phyloP scores from a whole-genome alignment of 768 basidiomycete species.

The Serendipita indica region DNA sequence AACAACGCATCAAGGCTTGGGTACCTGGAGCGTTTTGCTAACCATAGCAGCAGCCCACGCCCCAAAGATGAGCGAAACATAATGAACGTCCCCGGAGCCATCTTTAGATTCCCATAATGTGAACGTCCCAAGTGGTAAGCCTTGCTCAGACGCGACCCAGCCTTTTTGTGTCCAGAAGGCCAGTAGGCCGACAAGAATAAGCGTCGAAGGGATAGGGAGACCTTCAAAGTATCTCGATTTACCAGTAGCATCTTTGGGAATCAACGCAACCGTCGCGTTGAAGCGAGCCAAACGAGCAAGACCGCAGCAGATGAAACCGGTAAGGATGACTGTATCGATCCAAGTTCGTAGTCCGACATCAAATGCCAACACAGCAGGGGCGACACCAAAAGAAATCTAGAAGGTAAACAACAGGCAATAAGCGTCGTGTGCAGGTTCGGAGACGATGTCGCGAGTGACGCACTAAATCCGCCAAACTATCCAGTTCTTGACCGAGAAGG shows the following conservation, averaged over 20 bases:
- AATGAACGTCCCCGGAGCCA: constrained; percentile 73
- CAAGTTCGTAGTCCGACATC: constrained; percentile 80
- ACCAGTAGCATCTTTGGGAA: constrained; percentile 75
- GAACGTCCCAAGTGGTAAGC: constrained; percentile 59
- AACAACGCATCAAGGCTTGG: constrained; percentile 40
- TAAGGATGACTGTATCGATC: constrained; percentile 74
- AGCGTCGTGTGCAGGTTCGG: not conserved
- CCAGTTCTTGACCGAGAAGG: constrained; percentile 93
- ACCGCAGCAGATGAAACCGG: constrained; percentile 89
- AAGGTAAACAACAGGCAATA: not conserved
- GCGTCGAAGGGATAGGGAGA: constrained; percentile 85
- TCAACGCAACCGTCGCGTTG: constrained; percentile 91
- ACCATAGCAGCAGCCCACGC: constrained; percentile 94
- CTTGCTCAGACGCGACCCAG: constrained; percentile 66
- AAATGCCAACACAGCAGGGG: constrained; percentile 87
- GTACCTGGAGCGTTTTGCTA: constrained; percentile 85
- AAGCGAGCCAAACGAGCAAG: constrained; percentile 93
- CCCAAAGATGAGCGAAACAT: constrained; percentile 60
- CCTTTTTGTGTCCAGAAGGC: constrained; percentile 73
- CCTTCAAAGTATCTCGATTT: constrained; percentile 96
- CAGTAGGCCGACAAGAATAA: constrained; percentile 62
- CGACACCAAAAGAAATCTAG: constrained; percentile 95
- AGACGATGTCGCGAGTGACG: constrained; percentile 30
- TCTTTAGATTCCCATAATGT: constrained; percentile 58
- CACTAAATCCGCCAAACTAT: constrained; percentile 91